Percentiles rank a stretch among this genome's conserved stretches.
phyloP scores from a whole-genome alignment of 1,139 yeast species.

The Saccharomyces pastorianus region DNA sequence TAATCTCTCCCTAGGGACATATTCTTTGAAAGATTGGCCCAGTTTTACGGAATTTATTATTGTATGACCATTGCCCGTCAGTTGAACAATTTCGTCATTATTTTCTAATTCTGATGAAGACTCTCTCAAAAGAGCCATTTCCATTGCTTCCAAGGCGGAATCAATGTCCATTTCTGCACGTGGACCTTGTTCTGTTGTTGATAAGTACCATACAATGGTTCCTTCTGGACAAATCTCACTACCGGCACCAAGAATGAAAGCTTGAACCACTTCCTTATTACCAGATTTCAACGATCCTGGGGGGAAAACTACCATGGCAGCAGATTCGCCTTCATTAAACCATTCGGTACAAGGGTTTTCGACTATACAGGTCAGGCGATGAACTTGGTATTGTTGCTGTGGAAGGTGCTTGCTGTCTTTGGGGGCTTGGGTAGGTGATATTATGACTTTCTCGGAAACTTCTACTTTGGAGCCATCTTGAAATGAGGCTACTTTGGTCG shows the following conservation, averaged over 20 bases:
- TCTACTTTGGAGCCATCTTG: conserved; percentile 69
- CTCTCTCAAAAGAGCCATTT: conserved; percentile 71
- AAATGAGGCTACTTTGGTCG: conserved; percentile 57
- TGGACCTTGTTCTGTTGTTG: conserved; percentile 64
- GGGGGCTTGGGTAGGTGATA: conserved; percentile 67
- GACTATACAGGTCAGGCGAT: conserved; percentile 74
- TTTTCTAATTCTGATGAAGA: conserved; percentile 46
- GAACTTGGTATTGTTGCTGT: conserved; percentile 45
- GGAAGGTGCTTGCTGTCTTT: conserved; percentile 32
- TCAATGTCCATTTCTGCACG: conserved; percentile 73
- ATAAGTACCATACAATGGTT: conserved; percentile 83
- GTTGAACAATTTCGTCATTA: conserved; percentile 46
- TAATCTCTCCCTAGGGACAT: conserved; percentile 72
- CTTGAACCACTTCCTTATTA: conserved; percentile 73
- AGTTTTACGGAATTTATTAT: conserved; percentile 72
- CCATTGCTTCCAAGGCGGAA: conserved; percentile 72
- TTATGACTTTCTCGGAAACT: conserved; percentile 67
- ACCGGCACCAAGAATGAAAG: conserved; percentile 79
- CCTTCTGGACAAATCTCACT: conserved; percentile 86
- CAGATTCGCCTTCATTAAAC: conserved; percentile 78
- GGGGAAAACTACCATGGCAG: conserved; percentile 91
- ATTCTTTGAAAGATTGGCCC: conserved; percentile 76
- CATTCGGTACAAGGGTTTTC: conserved; percentile 84
- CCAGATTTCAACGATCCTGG: conserved; percentile 64
- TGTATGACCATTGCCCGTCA: conserved; percentile 60